These are phyloP conservation scores for Tetrapyrgos nigripes DNA, from an alignment of 1,284 basidiomycete species.

Conservation along the genomic window DNA sequence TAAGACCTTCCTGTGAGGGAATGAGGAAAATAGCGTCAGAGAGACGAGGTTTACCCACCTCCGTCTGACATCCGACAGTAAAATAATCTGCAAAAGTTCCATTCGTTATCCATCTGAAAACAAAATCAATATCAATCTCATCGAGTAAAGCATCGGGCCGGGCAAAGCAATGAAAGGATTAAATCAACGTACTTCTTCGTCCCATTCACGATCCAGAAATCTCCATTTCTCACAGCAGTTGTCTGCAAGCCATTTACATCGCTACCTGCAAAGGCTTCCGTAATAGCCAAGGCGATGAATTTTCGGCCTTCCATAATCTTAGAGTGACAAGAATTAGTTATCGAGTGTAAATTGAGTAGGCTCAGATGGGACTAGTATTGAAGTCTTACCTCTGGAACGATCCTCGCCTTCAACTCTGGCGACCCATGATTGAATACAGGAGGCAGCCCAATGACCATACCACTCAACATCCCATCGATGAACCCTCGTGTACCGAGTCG, in stretches of 20 bases:
- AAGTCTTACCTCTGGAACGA: conserved; percentile 80
- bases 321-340: no score
- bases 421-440: conserved; percentile 87
- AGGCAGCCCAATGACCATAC: conserved; percentile 82
- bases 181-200: conserved; percentile 17
- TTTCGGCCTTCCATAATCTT: conserved; percentile 81
- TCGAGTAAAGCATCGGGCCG: no score
- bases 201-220: conserved; percentile 47
- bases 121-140: not conserved
- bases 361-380: conserved; percentile 67
- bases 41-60: conserved; percentile 54
- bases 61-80: conserved; percentile 65
- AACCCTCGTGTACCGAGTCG: conserved; percentile 82
- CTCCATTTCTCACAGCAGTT: conserved; percentile 39
- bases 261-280: conserved; percentile 75
- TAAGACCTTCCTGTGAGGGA: conserved; percentile 50
- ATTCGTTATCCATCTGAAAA: conserved; percentile 85
- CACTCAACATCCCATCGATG: conserved; percentile 68
- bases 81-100: conserved; percentile 62
- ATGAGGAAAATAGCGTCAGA: no score
- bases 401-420: conserved; percentile 75
- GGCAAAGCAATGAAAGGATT: no score
- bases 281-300: conserved; percentile 72
- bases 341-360: no score
- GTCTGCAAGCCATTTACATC: conserved; percentile 64